Conservation (phyloP, 257 asterid genomes). For the Nicotiana noctiflora region DNA sequence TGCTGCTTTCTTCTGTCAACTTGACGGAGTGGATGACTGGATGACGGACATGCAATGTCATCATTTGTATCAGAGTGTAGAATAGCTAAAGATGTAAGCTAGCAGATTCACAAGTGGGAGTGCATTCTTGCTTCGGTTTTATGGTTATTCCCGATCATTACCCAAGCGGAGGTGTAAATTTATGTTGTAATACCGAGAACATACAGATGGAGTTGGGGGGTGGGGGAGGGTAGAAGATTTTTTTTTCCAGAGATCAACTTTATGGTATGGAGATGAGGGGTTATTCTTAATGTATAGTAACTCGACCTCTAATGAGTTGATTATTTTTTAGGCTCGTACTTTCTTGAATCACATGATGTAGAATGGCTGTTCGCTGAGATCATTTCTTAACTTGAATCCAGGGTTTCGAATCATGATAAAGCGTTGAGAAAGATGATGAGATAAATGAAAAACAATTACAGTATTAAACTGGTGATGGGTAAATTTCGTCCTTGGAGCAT, state of each 20-base stretch:
- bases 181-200: slow-evolving; percentile 18
- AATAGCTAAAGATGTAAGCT: slow-evolving; percentile 51
- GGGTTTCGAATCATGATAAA: not conserved
- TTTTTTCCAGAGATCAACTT: slow-evolving; percentile 17
- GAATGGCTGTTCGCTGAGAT: not conserved
- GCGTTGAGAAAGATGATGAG: not conserved
- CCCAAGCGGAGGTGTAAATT: slow-evolving; percentile 95
- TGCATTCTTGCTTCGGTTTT: slow-evolving; percentile 26
- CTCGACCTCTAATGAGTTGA: slow-evolving; percentile 16
- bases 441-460: not conserved
- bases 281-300: slow-evolving; percentile 30
- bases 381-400: not conserved
- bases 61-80: slow-evolving; percentile 14
- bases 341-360: not conserved
- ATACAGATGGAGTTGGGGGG: not conserved
- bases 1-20: slow-evolving; percentile 46
- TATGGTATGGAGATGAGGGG: slow-evolving; percentile 19
- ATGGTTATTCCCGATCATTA: slow-evolving; percentile 90
- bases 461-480: not conserved
- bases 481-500: too few relatives aligned
- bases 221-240: slow-evolving; percentile 10
- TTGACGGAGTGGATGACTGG: slow-evolving; percentile 15
- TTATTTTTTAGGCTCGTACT: slow-evolving; percentile 14
- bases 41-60: not conserved
- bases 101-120: slow-evolving; percentile 29